Conservation (phyloP, 106 monocot species). For the Chionographis japonica region DNA sequence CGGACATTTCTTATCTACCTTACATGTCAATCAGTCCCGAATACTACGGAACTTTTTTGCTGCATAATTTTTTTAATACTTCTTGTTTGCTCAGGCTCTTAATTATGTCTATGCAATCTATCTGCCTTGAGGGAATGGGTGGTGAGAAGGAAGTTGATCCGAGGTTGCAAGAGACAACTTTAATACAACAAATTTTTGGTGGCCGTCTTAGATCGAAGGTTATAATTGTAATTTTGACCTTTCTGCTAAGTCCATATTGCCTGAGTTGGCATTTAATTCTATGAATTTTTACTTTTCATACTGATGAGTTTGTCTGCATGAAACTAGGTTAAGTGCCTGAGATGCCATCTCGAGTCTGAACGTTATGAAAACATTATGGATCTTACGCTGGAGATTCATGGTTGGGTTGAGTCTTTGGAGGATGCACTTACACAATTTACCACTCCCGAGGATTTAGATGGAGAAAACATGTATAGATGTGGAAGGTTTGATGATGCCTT, state of each 20-base stretch:
- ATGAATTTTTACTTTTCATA: not conserved
- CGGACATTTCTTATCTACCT: too few relatives aligned
- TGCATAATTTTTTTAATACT: not conserved
- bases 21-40: too few relatives aligned
- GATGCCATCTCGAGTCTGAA: constrained; percentile 86
- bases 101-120: constrained; percentile 88
- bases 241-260: not conserved
- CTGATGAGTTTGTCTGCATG: constrained; percentile 7
- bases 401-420: constrained; percentile 94
- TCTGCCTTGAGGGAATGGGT: constrained; percentile 74
- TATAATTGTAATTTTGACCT: constrained; percentile 1
- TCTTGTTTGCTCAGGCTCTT: constrained; percentile 48
- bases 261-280: not conserved
- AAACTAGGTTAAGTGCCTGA: constrained; percentile 83
- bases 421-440: constrained; percentile 97
- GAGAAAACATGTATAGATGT: constrained; percentile 97
- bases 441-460: constrained; percentile 95
- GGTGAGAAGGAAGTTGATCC: constrained; percentile 80
- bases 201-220: constrained; percentile 94
- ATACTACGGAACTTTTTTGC: too few relatives aligned
- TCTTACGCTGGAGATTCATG: constrained; percentile 95
- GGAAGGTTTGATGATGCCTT: constrained; percentile 55
- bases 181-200: constrained; percentile 95
- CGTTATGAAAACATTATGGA: constrained; percentile 97
- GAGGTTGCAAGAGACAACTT: constrained; percentile 87